A percentile compares a stretch with the other conserved stretches of the same genome.
phyloP scores from a whole-genome alignment of 257 asterid species.

The Ocimum tenuiflorum region DNA sequence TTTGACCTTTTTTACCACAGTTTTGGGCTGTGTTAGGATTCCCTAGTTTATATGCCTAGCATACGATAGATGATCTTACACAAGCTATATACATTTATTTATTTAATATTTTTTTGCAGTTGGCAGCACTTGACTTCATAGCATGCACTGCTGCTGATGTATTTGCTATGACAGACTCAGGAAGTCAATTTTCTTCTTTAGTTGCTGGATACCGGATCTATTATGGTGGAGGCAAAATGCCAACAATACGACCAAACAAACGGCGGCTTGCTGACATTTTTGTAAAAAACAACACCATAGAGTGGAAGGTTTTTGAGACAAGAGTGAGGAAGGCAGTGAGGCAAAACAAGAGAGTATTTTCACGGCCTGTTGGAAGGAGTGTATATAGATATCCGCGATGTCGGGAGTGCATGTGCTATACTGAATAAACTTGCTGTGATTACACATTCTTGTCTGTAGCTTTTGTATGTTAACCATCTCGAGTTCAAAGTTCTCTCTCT shows the following conservation, averaged over 20 bases:
- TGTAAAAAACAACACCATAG: constrained; percentile 78
- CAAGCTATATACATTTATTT: background rate
- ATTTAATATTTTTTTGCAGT: constrained; percentile 39
- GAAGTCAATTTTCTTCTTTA: constrained; percentile 91
- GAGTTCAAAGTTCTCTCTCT: constrained; percentile 17
- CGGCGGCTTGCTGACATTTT: constrained; percentile 92
- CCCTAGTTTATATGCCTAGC: too few relatives aligned
- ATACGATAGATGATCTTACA: background rate
- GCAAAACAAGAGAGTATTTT: constrained; percentile 83
- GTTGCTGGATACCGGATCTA: constrained; percentile 85
- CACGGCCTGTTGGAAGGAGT: constrained; percentile 86
- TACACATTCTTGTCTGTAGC: background rate
- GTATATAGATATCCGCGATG: constrained; percentile 92
- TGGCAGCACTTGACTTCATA: constrained; percentile 93
- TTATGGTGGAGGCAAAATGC: constrained; percentile 77
- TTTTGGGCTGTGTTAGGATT: too few relatives aligned
- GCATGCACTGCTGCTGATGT: constrained; percentile 85
- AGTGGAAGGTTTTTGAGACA: constrained; percentile 82
- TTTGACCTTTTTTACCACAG: background rate
- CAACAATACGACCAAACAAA: constrained; percentile 95
- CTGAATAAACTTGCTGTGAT: constrained; percentile 20
- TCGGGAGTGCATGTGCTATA: constrained; percentile 71
- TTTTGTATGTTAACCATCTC: constrained; percentile 4
- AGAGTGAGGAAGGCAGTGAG: constrained; percentile 92
- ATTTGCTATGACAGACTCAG: constrained; percentile 97